Evolutionary conservation across 116 monocot species (phyloP).

Genomic region (Posidonia oceanica): DNA sequence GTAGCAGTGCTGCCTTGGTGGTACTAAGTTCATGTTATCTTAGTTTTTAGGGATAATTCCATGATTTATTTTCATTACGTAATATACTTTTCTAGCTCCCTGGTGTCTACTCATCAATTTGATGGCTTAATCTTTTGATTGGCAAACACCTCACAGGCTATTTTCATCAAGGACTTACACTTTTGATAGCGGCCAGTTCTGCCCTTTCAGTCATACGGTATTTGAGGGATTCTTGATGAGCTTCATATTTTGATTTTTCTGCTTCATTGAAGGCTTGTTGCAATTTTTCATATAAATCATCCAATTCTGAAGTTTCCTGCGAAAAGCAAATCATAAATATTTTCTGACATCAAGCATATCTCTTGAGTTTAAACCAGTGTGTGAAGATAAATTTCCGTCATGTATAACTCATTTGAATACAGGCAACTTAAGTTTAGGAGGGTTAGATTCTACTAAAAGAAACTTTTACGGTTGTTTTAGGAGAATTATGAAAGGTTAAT

Average conservation of each 20-base stretch:
- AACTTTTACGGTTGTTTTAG: too few relatives aligned
- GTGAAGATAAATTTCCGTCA: too few relatives aligned
- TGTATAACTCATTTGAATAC: too few relatives aligned
- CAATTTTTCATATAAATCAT: conserved; percentile 6
- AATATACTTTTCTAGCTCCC: not conserved
- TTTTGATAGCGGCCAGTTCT: not conserved
- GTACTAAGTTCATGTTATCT: not conserved
- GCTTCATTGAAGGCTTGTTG: conserved; percentile 8
- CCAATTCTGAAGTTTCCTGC: conserved; percentile 3
- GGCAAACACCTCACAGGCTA: not conserved
- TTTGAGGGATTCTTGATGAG: conserved; percentile 1
- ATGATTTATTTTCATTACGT: not conserved
- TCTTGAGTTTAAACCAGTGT: too few relatives aligned
- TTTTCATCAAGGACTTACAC: conserved; percentile 1
- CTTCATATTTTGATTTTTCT: conserved; percentile 4
- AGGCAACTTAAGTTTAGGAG: too few relatives aligned
- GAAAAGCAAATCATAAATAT: not conserved
- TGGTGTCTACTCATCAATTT: not conserved
- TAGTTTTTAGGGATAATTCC: not conserved
- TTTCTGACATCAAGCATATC: not conserved
- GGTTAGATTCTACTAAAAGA: too few relatives aligned
- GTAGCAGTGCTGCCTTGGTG: not conserved
- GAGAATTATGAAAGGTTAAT: too few relatives aligned
- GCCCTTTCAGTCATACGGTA: conserved; percentile 2
- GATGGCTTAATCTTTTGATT: not conserved